A percentile compares a stretch with the other conserved stretches of the same genome.
Evolutionary conservation across 208 protist genomes (phyloP).

Genomic region (Trypanosoma boissoni): DNA sequence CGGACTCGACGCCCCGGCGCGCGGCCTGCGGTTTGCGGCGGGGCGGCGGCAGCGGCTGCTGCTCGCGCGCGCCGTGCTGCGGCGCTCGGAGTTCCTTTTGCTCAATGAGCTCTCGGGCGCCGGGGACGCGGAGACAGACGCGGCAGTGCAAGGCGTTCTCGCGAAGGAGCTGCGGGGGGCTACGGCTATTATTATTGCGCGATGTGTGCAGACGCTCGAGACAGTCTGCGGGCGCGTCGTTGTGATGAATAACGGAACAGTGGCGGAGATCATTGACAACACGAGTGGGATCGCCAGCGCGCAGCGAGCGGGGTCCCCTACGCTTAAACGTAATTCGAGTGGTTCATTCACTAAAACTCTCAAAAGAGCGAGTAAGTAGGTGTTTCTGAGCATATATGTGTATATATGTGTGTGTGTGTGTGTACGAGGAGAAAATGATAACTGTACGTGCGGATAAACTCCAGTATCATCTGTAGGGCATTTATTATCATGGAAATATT

Average conservation of each 20-base stretch:
- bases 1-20: conserved; percentile 41
- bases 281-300: background rate
- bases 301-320: background rate
- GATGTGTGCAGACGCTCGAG: conserved; percentile 91
- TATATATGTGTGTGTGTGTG: background rate
- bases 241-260: conserved; percentile 40
- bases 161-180: conserved; percentile 72
- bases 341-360: too few relatives aligned
- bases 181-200: conserved; percentile 96
- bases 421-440: background rate
- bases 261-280: conserved; percentile 8
- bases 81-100: conserved; percentile 86
- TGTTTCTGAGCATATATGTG: background rate
- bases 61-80: conserved; percentile 94
- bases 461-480: too few relatives aligned
- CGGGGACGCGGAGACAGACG: conserved; percentile 79
- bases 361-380: conserved; percentile 1
- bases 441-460: too few relatives aligned
- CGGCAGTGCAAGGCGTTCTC: conserved; percentile 81
- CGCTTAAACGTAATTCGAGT: background rate
- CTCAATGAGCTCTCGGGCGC: conserved; percentile 95
- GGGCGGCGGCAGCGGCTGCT: conserved; percentile 97
- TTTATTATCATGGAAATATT: too few relatives aligned
- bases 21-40: conserved; percentile 88
- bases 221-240: conserved; percentile 87